Base-by-base conservation (phyloP, 2,329 filamentous ascomycete genomes). In the Aspergillus pseudonomiae region DNA sequence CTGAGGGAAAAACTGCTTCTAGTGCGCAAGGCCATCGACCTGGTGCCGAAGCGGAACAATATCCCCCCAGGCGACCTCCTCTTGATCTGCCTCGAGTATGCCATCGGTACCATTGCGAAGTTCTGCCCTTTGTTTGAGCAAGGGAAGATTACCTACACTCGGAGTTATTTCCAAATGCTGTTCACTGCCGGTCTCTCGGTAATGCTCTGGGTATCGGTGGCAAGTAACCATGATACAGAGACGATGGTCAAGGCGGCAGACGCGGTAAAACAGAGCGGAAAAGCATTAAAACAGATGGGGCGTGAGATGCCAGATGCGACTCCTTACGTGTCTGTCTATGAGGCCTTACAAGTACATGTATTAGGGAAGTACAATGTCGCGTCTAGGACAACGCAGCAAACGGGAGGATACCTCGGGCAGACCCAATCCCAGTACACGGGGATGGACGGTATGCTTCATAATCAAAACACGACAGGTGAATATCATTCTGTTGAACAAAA, bases 111-210 rank as follows among this genome's bases (percentile, higher is more conserved):
- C 9, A 41, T 41, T 16, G n/a, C 39, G 19, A 41, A n/a, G 39
- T 41, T 41, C 19, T 41, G 39, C 39, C 19, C 39, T n/a, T n/a
- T 41, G 19, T 41, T 41, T 10, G 39, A 41, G 7, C 39, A 41
- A 41, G 14, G 39, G 14, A 41, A n/a, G 16, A 41, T 41, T 41
- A 82, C 79, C 0, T 81, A 78, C 60, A 83, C 82, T 0, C 71
- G 81, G n/a, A 82, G 79, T 53, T 84, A 84, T 63, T 83, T 84
- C 30, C 81, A 84, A 57, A 77, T 80, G 54, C 77, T 83, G 3
- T 83, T 83, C 54, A 80, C 80, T 0, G 80, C 81, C 3, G 81
- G 80, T 0, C 62, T 83, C 0, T 78, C 74, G 6, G 70, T 80
- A 1, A 75, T 80, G 61, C 76, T 66, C 45, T 70, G 66, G 53